These are phyloP conservation scores for Populus hybrid DNA, from an alignment of 441 rosid genomes.

Conservation along the genomic window DNA sequence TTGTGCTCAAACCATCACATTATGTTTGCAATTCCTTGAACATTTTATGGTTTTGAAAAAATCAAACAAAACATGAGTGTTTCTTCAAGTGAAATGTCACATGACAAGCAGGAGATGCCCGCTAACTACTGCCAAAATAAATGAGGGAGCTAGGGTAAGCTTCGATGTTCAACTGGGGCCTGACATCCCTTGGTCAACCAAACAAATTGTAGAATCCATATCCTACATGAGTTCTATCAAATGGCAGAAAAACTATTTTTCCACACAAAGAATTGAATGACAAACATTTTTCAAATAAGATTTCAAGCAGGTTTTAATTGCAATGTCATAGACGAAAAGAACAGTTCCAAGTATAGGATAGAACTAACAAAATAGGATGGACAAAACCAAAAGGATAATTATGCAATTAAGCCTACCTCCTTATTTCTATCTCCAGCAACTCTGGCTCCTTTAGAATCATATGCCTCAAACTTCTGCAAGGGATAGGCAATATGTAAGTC, in stretches of 20 bases:
- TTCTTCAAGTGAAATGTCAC: background rate
- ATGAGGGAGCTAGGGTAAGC: background rate
- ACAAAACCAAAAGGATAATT: conserved; percentile 1
- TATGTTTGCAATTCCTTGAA: background rate
- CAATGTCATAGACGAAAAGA: conserved; percentile 1
- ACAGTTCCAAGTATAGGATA: background rate
- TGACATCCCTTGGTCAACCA: background rate
- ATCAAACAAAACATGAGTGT: background rate
- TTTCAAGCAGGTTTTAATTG: conserved; percentile 5
- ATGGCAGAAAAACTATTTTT: background rate
- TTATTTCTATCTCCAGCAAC: conserved; percentile 81
- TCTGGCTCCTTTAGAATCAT: conserved; percentile 65
- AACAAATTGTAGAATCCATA: background rate
- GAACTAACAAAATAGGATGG: background rate
- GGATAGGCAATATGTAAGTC: conserved; percentile 10
- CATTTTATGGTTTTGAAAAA: background rate
- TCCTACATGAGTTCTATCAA: background rate
- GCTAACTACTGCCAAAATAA: background rate
- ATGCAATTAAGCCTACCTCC: conserved; percentile 49
- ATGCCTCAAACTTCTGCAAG: conserved; percentile 90
- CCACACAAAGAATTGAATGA: background rate
- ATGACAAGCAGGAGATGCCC: background rate
- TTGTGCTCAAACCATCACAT: background rate
- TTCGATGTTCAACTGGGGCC: background rate
- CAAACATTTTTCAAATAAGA: background rate